Percentiles rank a stretch among this genome's conserved stretches.
Evolutionary conservation across 352 stramenopile species (phyloP).

Genomic region (Phytophthora lateralis): DNA sequence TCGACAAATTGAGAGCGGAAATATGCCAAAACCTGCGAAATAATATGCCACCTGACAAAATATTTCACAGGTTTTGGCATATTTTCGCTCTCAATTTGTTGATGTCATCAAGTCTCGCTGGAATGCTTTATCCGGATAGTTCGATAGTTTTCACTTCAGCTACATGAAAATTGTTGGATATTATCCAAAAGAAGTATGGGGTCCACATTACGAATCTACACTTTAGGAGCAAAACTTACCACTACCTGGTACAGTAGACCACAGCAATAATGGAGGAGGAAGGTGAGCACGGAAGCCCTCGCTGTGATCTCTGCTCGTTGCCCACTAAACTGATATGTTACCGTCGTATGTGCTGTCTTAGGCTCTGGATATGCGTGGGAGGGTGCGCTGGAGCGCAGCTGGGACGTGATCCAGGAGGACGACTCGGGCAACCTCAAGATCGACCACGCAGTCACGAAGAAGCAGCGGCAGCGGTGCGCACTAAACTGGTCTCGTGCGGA

Average conservation of each 20-base stretch:
- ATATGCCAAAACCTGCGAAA: too few relatives aligned
- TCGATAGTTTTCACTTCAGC: too few relatives aligned
- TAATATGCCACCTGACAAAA: too few relatives aligned
- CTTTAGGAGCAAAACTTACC: too few relatives aligned
- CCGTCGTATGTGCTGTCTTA: conserved; percentile 2
- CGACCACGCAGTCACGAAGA: conserved; percentile 57
- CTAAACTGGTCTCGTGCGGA: not conserved
- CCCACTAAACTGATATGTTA: conserved; percentile 9
- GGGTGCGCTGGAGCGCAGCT: conserved; percentile 82
- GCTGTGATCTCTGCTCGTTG: not conserved
- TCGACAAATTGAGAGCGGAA: too few relatives aligned
- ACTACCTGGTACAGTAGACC: too few relatives aligned
- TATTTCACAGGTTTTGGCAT: too few relatives aligned
- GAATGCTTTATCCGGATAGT: too few relatives aligned
- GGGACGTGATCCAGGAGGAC: conserved; percentile 88
- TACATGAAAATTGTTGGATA: too few relatives aligned
- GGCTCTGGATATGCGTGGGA: conserved; percentile 83
- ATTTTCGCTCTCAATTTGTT: too few relatives aligned
- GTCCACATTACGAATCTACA: not conserved
- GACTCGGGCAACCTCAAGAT: conserved; percentile 85
- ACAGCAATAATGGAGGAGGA: conserved; percentile 38
- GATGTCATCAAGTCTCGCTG: too few relatives aligned
- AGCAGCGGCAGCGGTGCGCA: conserved; percentile 74
- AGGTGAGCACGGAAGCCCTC: conserved; percentile 8
- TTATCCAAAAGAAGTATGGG: too few relatives aligned